Base-by-base conservation (phyloP, 2,329 filamentous ascomycete species). In the Allantophomopsis lycopodina region DNA sequence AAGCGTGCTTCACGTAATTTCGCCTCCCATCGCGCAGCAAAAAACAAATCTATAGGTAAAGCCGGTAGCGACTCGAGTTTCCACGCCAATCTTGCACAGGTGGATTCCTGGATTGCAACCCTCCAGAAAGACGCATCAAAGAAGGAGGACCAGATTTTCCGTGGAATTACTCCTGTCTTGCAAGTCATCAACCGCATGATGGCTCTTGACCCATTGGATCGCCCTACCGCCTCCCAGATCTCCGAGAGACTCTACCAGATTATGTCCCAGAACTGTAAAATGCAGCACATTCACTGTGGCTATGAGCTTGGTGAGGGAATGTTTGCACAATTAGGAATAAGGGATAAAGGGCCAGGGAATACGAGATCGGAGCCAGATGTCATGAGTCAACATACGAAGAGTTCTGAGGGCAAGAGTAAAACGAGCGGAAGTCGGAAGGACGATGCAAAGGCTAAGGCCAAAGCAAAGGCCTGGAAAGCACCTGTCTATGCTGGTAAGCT, bases 1-100 rank as follows among this genome's bases (percentile, higher is more conserved):
- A 83, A 83, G 55, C 76, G 78, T 47, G 73, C 76, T 39, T 67
- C 73, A 1, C 69, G 72, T 37, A 71, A 77, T 18, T 85, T 86
- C 51, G 64, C 73, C 28, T 67, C 73, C 17, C 76, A 83, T 53
- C 76, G 83, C 5, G 69, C 73, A 1, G 69, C 73, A 3, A 79
- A 77, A 52, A 75, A 80, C 53, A 78, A 76, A 52, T 69, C 49
- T 8, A 46, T 51, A 0, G 53, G 52, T 16, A 48, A 53, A 15
- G 73, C 73, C 21, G 75, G 73, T 11, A 52, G 53, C 2, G 81
- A 86, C 57, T 69, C 78, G 0, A 83, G 78, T 1, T 87, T 83
- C 55, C 81, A 86, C 56, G 71, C 72, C 46, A 83, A 85, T 48
- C 62, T 80, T 1, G 68, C 72, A 13, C 79, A 82, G 55, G 68